phyloP scores from a whole-genome alignment of 208 protist genomes.

The Trypanosoma vivax region DNA sequence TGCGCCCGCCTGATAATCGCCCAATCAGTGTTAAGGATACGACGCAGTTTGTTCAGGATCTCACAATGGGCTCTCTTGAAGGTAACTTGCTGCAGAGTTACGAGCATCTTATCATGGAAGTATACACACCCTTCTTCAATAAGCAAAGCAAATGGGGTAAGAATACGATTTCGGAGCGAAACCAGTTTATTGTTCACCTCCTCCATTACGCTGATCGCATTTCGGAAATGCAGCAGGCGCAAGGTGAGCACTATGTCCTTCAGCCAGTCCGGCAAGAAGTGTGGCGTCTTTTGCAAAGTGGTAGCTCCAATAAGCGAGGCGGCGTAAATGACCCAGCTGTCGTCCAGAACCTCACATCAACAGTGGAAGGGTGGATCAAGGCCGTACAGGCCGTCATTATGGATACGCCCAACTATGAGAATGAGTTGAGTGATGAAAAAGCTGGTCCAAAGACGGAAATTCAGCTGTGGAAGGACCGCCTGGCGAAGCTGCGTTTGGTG shows the following conservation, averaged over 20 bases:
- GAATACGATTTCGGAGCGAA: slow-evolving; percentile 76
- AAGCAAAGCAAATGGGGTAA: slow-evolving; percentile 78
- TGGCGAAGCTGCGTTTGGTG: slow-evolving; percentile 89
- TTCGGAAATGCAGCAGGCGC: slow-evolving; percentile 82
- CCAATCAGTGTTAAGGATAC: slow-evolving; percentile 73
- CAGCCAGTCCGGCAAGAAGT: slow-evolving; percentile 53
- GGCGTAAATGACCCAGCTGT: slow-evolving; percentile 69
- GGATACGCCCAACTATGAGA: slow-evolving; percentile 82
- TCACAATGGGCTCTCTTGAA: slow-evolving; percentile 82
- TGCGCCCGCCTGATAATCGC: slow-evolving; percentile 49
- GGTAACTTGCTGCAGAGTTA: slow-evolving; percentile 77
- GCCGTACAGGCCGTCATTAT: slow-evolving; percentile 57
- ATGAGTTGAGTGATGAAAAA: slow-evolving; percentile 83
- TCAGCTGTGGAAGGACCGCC: slow-evolving; percentile 91
- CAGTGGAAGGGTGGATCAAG: slow-evolving; percentile 79
- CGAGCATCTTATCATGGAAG: slow-evolving; percentile 86
- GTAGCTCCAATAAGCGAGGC: slow-evolving; percentile 68
- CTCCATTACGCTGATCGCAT: slow-evolving; percentile 88
- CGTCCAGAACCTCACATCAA: slow-evolving; percentile 47
- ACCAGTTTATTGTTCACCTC: slow-evolving; percentile 79
- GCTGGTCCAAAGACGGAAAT: slow-evolving; percentile 93
- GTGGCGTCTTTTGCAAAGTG: slow-evolving; percentile 74
- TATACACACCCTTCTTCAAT: slow-evolving; percentile 89
- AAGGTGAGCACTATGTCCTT: slow-evolving; percentile 57
- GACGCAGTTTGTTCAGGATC: slow-evolving; percentile 68